A percentile compares a stretch with the other conserved stretches of the same genome.
These are phyloP conservation scores for Xylaria sp. DNA, from an alignment of 2,329 filamentous ascomycete species.

Conservation along the genomic window DNA sequence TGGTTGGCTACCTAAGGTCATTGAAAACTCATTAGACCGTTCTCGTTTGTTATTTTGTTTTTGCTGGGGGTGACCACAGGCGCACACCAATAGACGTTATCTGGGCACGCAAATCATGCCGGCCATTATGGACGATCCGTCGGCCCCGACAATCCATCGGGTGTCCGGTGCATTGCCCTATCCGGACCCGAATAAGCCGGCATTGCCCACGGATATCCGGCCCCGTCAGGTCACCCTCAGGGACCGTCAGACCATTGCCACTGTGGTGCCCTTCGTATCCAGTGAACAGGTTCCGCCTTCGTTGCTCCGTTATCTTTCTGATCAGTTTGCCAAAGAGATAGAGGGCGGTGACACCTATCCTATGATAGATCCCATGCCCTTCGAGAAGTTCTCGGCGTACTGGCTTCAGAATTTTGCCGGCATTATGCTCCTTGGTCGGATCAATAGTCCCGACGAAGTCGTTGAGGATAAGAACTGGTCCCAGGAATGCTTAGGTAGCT, in stretches of 20 bases:
- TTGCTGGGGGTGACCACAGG: constrained; percentile 8
- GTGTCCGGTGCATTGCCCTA: constrained; percentile 73
- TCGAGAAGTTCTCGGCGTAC: constrained; percentile 81
- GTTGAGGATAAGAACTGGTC: constrained; percentile 76
- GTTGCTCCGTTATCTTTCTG: constrained; percentile 79
- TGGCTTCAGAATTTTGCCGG: constrained; percentile 94
- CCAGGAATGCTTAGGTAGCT: constrained; percentile 84
- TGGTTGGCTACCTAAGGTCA: constrained; percentile 2
- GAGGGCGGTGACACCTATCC: constrained; percentile 93
- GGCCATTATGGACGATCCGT: constrained; percentile 81
- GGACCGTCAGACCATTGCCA: constrained; percentile 85
- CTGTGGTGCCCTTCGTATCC: constrained; percentile 84
- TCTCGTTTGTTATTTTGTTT: neutral
- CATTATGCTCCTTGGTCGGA: constrained; percentile 84
- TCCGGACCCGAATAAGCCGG: constrained; percentile 68
- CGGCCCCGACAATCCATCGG: constrained; percentile 74
- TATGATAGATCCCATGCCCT: constrained; percentile 79
- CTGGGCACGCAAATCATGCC: constrained; percentile 64
- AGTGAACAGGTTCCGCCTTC: constrained; percentile 78
- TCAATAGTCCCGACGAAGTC: constrained; percentile 69
- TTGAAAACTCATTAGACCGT: neutral
- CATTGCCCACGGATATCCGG: constrained; percentile 73
- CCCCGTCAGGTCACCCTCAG: constrained; percentile 83
- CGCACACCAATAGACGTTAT: neutral
- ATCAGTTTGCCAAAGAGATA: constrained; percentile 89